These are phyloP conservation scores for Golubevia pallescens DNA, from an alignment of 1,284 basidiomycete species.

Conservation along the genomic window DNA sequence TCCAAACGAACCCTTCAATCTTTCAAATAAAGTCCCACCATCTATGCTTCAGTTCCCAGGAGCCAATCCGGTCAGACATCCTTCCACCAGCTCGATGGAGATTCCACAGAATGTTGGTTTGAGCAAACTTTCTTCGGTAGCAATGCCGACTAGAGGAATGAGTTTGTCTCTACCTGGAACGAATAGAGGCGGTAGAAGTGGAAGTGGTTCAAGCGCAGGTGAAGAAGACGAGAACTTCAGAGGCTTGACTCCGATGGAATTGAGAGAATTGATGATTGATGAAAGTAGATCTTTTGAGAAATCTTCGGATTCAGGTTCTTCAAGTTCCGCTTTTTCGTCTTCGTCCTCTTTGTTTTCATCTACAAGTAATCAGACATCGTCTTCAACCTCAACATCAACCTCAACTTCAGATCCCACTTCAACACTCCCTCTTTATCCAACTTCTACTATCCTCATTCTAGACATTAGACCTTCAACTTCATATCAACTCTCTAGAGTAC, in stretches of 20 bases:
- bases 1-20: not conserved
- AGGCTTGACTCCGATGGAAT: not conserved
- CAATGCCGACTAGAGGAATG: not conserved
- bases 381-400: too few species aligned
- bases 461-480: constrained; percentile 86
- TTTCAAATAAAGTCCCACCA: not conserved
- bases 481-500: constrained; percentile 73
- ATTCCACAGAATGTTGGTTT: not conserved
- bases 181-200: not conserved
- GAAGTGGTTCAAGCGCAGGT: not conserved
- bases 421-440: constrained; percentile 20
- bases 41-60: too few species aligned
- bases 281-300: not conserved
- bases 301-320: not conserved
- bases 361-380: too few species aligned
- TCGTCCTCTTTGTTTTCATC: not conserved
- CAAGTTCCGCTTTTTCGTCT: not conserved
- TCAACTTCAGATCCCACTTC: constrained; percentile 37
- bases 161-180: not conserved
- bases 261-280: not conserved
- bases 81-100: not conserved
- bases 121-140: not conserved
- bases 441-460: constrained; percentile 70
- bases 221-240: not conserved
- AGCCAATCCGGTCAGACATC: not conserved